These are phyloP conservation scores for Mycena haematopus DNA, from an alignment of 768 basidiomycete genomes.

Conservation along the genomic window DNA sequence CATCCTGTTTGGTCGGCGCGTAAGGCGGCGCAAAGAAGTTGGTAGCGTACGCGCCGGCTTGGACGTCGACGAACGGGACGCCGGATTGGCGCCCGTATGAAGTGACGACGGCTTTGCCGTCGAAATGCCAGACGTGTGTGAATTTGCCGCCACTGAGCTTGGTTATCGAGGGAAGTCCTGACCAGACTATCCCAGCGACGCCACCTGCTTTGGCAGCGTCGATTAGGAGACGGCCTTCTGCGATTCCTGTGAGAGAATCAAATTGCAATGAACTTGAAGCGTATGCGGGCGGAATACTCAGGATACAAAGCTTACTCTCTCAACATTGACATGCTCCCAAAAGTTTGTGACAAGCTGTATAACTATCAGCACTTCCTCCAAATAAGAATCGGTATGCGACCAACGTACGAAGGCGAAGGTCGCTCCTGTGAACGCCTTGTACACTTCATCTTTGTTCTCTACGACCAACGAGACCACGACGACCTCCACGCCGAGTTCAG, in stretches of 20 bases:
- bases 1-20: neutral
- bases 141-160: slow-evolving; percentile 11
- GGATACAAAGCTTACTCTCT: neutral
- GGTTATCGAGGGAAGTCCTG: slow-evolving; percentile 1
- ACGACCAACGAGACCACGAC: too few relatives aligned
- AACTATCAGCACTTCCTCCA: neutral
- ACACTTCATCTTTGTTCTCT: too few relatives aligned
- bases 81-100: slow-evolving; percentile 9
- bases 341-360: slow-evolving; percentile 19
- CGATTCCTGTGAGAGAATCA: slow-evolving; percentile 3
- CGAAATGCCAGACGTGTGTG: slow-evolving; percentile 1
- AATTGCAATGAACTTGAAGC: too few relatives aligned
- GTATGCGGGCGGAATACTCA: too few relatives aligned
- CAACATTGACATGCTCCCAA: slow-evolving; percentile 19
- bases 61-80: slow-evolving; percentile 22
- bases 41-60: slow-evolving; percentile 16
- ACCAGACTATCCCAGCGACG: slow-evolving; percentile 13
- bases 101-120: slow-evolving; percentile 17
- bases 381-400: too few relatives aligned
- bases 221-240: slow-evolving; percentile 19
- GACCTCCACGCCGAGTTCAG: too few relatives aligned
- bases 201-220: slow-evolving; percentile 21
- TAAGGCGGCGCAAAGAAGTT: slow-evolving; percentile 3
- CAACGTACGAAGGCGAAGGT: slow-evolving; percentile 16
- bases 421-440: neutral